Percentiles rank a stretch among this genome's conserved stretches.
phyloP scores from a whole-genome alignment of 768 basidiomycete genomes.

The Leccinum longicurvipes region DNA sequence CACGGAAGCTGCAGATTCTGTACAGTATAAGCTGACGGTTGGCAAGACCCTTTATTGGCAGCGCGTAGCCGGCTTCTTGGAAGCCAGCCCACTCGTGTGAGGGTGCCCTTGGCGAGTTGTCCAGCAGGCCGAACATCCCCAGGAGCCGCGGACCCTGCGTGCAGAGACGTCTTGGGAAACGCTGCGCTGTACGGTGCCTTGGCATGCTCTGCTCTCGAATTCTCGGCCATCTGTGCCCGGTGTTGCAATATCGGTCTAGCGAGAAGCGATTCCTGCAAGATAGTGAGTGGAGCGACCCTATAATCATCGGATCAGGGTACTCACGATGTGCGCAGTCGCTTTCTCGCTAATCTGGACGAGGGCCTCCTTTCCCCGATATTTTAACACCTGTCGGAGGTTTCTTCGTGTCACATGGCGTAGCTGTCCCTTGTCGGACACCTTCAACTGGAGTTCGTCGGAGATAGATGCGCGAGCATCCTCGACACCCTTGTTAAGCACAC shows the following conservation, averaged over 20 bases:
- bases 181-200: slow-evolving; percentile 17
- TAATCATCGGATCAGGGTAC: slow-evolving; percentile 26
- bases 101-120: slow-evolving; percentile 51
- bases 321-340: slow-evolving; percentile 63
- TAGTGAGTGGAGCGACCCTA: slow-evolving; percentile 5
- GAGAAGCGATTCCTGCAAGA: slow-evolving; percentile 57
- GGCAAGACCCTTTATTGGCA: slow-evolving; percentile 3
- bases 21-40: slow-evolving; percentile 18
- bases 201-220: slow-evolving; percentile 31
- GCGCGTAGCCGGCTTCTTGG: slow-evolving; percentile 20
- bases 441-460: slow-evolving; percentile 44
- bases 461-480: slow-evolving; percentile 45
- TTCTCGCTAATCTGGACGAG: slow-evolving; percentile 49
- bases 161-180: slow-evolving; percentile 25
- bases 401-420: slow-evolving; percentile 66
- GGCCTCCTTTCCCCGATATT: slow-evolving; percentile 50
- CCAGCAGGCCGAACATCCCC: slow-evolving; percentile 58
- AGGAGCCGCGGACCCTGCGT: slow-evolving; percentile 55
- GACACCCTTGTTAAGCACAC: slow-evolving; percentile 51
- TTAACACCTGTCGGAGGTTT: slow-evolving; percentile 73
- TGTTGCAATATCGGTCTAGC: slow-evolving; percentile 57
- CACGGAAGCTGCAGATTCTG: slow-evolving; percentile 20
- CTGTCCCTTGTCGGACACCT: slow-evolving; percentile 35
- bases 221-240: slow-evolving; percentile 39
- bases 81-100: slow-evolving; percentile 34